These are phyloP conservation scores for Suhomyces coccinellae DNA, from an alignment of 1,139 yeast species.

Conservation along the genomic window DNA sequence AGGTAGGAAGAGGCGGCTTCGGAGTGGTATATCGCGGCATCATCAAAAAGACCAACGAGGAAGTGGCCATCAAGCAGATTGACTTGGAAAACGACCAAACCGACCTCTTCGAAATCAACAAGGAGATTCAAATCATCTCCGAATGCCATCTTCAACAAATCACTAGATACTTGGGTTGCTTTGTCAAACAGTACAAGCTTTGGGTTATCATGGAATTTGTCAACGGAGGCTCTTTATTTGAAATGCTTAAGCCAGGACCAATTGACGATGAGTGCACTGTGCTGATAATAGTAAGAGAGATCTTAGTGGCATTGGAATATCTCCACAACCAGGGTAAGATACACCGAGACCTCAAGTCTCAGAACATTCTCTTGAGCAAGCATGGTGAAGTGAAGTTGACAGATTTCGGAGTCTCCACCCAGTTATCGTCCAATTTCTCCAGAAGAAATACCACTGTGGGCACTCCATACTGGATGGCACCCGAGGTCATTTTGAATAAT, in stretches of 20 bases:
- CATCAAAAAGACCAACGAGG: constrained; percentile 48
- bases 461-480: constrained; percentile 99
- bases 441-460: constrained; percentile 97
- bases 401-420: constrained; percentile 98
- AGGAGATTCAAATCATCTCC: constrained; percentile 73
- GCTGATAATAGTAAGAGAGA: constrained; percentile 56
- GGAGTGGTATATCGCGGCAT: constrained; percentile 82
- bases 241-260: constrained; percentile 63
- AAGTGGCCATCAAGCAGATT: constrained; percentile 70
- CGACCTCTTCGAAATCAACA: constrained; percentile 75
- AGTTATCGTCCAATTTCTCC: constrained; percentile 70
- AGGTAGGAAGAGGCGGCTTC: constrained; percentile 85
- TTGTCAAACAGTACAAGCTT: constrained; percentile 72
- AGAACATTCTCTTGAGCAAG: constrained; percentile 68
- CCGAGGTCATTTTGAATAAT: constrained; percentile 86
- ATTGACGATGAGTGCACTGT: constrained; percentile 46
- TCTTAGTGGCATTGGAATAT: constrained; percentile 68
- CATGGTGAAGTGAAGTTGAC: constrained; percentile 85
- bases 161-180: constrained; percentile 77
- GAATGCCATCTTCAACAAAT: constrained; percentile 72
- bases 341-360: constrained; percentile 86
- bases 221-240: constrained; percentile 82
- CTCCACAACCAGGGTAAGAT: constrained; percentile 78
- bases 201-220: constrained; percentile 88
- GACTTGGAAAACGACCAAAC: constrained; percentile 78